Base-by-base conservation (phyloP, 148 eudicot species). In the Rhododendron kiyosumense region DNA sequence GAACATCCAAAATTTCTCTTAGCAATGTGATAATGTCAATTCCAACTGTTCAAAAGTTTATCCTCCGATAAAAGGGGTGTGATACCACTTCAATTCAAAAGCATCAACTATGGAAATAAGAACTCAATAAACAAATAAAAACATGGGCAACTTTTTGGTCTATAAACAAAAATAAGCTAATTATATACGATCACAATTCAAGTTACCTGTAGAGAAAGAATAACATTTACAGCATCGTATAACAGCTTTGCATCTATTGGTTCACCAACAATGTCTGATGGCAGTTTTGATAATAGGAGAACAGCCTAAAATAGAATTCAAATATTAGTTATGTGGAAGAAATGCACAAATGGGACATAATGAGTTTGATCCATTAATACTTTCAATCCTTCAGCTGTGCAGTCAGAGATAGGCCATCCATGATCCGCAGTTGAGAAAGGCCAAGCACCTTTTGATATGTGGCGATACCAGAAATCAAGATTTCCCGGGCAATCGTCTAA, bases 391-490 rank as follows among this genome's bases (percentile, higher is more conserved):
- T 97, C 99, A 41, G 98, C 93, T 9, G 99, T 94, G 88, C 99
- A 97, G 85, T 97, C 99, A 30, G 99, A 97, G 90, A 97, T 97
- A 52, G 99, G 99, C 99, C 99, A 97, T 51, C 99, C 99, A 81
- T 97, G 99, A 87, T 97, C 99, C 45, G 89, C 94, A 86, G 99
- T 97, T 86, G 99, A 97, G 89, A 95, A 97, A 79, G 99, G 98
- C 99, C 99, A 97, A 87, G 99, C 99, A 84, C 99, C 99, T 93
- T 97, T 97, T 78, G 99, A 97, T 75, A 97, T 95, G 90, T 97
- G 99, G 87, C 99, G 98, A 81, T 95, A 93, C 98, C 96, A 97
- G 80, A 63, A 85, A 89, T 86, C 85, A 69, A 95, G 98, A 92
- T 97, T 90, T 61, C 99, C 99, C 18, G 94, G 89, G 87, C 99